phyloP scores from a whole-genome alignment of 2,329 filamentous ascomycete species.

The Ophiocordyceps camponoti-saundersi region DNA sequence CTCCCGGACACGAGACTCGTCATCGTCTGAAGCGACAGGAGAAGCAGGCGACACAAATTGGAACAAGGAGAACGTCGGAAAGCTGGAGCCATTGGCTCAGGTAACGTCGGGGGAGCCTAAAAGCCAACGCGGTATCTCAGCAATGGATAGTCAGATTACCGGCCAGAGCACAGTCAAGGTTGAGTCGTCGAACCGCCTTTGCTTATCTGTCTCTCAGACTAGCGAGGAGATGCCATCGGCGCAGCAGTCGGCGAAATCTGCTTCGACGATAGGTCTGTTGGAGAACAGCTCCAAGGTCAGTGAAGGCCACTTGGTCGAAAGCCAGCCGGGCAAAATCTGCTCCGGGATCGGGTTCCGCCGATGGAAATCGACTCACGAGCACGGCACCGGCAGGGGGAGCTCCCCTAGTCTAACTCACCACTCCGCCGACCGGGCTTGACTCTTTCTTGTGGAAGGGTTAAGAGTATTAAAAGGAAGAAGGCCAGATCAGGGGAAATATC shows the following conservation, averaged over 20 bases:
- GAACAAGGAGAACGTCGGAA: neutral
- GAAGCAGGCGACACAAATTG: neutral
- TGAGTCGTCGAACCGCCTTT: neutral
- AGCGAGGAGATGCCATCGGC: neutral
- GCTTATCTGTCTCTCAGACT: neutral
- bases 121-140: no score
- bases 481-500: no score
- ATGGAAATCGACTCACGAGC: constrained; percentile 2
- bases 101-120: no score
- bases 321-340: neutral
- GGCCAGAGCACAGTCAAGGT: neutral
- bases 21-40: neutral
- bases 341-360: neutral
- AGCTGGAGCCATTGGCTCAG: neutral
- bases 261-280: constrained; percentile 8
- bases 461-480: no score
- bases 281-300: constrained; percentile 1
- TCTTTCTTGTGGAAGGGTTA: no score
- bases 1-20: neutral
- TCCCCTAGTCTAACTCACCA: neutral
- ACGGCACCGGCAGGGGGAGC: neutral
- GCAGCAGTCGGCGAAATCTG: constrained; percentile 4
- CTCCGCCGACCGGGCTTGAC: no score
- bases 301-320: neutral
- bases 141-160: no score